phyloP scores from a whole-genome alignment of 139 green algal genomes.

The Coccomyxa sp. region DNA sequence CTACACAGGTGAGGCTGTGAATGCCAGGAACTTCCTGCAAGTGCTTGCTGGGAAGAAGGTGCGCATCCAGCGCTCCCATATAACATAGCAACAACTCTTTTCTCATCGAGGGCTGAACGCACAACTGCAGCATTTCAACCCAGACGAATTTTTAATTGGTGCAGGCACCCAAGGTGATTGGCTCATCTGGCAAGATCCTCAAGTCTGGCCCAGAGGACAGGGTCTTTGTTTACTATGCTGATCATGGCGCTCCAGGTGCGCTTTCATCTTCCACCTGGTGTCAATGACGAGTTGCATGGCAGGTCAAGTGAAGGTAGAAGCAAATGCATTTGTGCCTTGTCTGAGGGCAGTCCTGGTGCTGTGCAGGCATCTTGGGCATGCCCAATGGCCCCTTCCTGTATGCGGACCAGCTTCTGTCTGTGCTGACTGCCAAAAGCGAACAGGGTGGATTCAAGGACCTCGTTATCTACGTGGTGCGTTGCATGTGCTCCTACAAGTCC shows the following conservation, averaged over 20 bases:
- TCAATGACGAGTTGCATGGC: neutral
- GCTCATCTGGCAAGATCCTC: conserved; percentile 36
- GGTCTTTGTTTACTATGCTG: conserved; percentile 83
- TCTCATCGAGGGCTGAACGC: neutral
- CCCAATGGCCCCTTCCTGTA: conserved; percentile 80
- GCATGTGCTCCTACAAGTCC: no score
- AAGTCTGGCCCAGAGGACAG: conserved; percentile 62
- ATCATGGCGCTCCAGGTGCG: conserved; percentile 64
- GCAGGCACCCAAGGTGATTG: conserved; percentile 1
- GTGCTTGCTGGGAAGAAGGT: conserved; percentile 73
- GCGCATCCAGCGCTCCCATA: neutral
- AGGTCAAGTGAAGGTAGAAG: neutral
- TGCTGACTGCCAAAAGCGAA: conserved; percentile 42
- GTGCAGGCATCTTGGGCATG: conserved; percentile 85
- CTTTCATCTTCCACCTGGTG: neutral
- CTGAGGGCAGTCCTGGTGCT: neutral
- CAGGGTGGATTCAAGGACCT: conserved; percentile 73
- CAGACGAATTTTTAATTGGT: neutral
- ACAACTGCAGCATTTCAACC: neutral
- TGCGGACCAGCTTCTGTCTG: conserved; percentile 75
- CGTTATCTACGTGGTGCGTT: conserved; percentile 50
- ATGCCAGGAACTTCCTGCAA: conserved; percentile 68
- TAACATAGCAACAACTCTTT: neutral
- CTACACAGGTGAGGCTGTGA: conserved; percentile 83
- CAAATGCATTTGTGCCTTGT: neutral